Conservation (phyloP, 2,329 filamentous ascomycete species). For the Pseudopyricularia cyperi region DNA sequence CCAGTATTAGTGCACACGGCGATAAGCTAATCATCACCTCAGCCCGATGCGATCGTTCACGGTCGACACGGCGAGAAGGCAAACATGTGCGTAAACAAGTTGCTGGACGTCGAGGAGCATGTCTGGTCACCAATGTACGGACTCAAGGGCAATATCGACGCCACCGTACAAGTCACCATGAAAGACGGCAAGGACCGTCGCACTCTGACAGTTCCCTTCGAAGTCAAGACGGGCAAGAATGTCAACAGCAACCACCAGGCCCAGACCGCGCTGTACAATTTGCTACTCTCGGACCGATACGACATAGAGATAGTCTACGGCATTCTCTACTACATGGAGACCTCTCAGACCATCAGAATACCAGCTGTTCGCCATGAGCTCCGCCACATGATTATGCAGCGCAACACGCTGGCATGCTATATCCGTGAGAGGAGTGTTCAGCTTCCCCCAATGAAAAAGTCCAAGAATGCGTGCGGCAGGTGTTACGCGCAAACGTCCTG, state of each 20-base stretch:
- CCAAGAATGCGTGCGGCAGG: slow-evolving; percentile 65
- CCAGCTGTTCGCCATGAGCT: slow-evolving; percentile 78
- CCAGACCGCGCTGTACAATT: slow-evolving; percentile 87
- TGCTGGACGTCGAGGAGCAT: slow-evolving; percentile 94
- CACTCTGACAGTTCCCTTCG: slow-evolving; percentile 78
- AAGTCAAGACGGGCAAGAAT: slow-evolving; percentile 88
- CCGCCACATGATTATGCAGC: slow-evolving; percentile 91
- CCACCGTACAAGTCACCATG: slow-evolving; percentile 82
- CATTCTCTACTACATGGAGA: slow-evolving; percentile 90
- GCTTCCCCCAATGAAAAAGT: slow-evolving; percentile 76
- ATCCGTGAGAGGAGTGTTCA: slow-evolving; percentile 67
- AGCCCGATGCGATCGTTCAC: slow-evolving; percentile 60
- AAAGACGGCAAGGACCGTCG: slow-evolving; percentile 43
- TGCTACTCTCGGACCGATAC: slow-evolving; percentile 86
- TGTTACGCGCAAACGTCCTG: slow-evolving; percentile 89
- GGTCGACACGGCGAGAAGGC: slow-evolving; percentile 66
- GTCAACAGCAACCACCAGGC: slow-evolving; percentile 74
- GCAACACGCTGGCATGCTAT: slow-evolving; percentile 78
- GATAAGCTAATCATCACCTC: not conserved
- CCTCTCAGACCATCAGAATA: slow-evolving; percentile 72
- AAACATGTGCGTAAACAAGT: slow-evolving; percentile 77
- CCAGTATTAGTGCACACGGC: not conserved
- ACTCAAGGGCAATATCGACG: slow-evolving; percentile 94
- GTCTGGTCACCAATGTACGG: slow-evolving; percentile 98
- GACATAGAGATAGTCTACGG: slow-evolving; percentile 85